These are phyloP conservation scores for Camelina neglecta DNA, from an alignment of 345 rosid species.

Conservation along the genomic window DNA sequence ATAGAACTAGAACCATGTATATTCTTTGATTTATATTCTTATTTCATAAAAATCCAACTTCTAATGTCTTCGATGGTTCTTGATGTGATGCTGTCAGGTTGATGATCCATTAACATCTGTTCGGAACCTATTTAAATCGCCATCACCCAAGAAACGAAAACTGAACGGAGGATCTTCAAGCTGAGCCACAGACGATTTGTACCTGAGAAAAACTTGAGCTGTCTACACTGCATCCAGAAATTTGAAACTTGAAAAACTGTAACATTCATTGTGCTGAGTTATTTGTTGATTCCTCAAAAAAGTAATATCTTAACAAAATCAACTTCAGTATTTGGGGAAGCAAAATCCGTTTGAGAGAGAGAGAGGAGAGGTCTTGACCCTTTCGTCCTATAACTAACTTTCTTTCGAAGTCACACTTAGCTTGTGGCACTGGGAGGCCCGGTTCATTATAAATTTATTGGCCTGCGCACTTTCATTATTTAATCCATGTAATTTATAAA, in stretches of 20 bases:
- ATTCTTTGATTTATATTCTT: too few relatives aligned
- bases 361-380: too few relatives aligned
- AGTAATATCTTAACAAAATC: neutral
- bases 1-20: too few relatives aligned
- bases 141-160: slow-evolving; percentile 59
- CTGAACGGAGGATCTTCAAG: slow-evolving; percentile 39
- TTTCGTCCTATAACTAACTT: too few relatives aligned
- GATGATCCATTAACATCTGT: slow-evolving; percentile 80
- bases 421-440: too few relatives aligned
- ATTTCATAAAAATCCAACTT: neutral
- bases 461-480: too few relatives aligned
- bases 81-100: slow-evolving; percentile 50
- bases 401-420: too few relatives aligned
- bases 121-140: slow-evolving; percentile 69
- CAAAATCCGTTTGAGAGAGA: too few relatives aligned
- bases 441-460: too few relatives aligned
- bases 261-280: slow-evolving; percentile 11
- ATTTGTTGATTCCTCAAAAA: slow-evolving; percentile 10
- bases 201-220: neutral
- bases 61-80: slow-evolving; percentile 11
- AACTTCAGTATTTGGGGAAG: too few relatives aligned
- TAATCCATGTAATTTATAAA: too few relatives aligned
- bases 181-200: slow-evolving; percentile 18
- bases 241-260: slow-evolving; percentile 8
- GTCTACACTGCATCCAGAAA: neutral